Base-by-base conservation (phyloP, 140 eudicot species). In the Oenanthe javanica region DNA sequence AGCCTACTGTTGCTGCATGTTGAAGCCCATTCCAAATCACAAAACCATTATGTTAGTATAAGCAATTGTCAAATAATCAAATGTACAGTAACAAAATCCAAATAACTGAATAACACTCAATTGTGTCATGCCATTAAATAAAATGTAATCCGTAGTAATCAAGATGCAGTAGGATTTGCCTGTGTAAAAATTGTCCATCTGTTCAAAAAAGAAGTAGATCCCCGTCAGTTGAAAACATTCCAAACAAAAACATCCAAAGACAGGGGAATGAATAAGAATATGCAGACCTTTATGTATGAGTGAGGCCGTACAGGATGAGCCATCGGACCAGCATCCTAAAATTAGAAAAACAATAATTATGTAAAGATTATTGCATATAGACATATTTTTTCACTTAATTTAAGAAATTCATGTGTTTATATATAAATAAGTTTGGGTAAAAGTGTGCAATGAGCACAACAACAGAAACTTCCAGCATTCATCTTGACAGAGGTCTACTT, bases 231-330 rank as follows among this genome's bases (percentile, higher is more conserved):
- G 40, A 36, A 36, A 36, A 36, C 40, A 36, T 36, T 36, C 40
- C 40, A 36, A 36, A 36, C 40, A 36, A 36, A 36, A 36, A 36
- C 40, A 36, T 36, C 40, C 40, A 36, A 84, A 12, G 47, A 12
- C 57, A 77, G 21, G 75, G 42, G 38, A n/a, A 9, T 4, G 45
- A 67, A 79, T 49, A 36, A 36, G 40, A 36, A 36, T 36, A 36
- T 48, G 15, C 81, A 36, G 69, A 95, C 99, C 97, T 95, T 95
- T 72, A 95, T 95, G 87, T 95, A 95, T 12, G 99, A 95, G 77
- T 95, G 99, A 63, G 99, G 99, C 54, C 97, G 90, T 9, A 95
- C 97, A n/a, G 99, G 99, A 87, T 95, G 99, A 88, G 99, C 99
- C 99, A 95, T 92, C 67, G 99, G 99, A 82, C 97, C 97, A 25